Percentiles rank a stretch among this genome's conserved stretches.
These are phyloP conservation scores for Hypoxylon perforatum DNA, from an alignment of 495 filamentous ascomycete species.

Conservation along the genomic window DNA sequence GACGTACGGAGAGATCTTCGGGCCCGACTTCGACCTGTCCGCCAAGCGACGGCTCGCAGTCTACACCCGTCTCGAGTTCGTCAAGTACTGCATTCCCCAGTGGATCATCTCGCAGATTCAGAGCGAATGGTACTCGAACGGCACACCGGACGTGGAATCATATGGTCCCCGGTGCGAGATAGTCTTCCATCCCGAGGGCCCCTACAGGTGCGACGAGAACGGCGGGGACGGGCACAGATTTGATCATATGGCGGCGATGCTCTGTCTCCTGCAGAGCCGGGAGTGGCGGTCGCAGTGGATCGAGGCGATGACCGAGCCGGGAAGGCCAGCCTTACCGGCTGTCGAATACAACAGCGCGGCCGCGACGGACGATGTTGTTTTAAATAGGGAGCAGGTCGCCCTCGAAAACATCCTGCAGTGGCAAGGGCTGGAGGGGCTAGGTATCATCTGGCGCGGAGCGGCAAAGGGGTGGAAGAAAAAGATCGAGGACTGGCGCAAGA, in stretches of 20 bases:
- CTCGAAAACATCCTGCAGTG: conserved; percentile 31
- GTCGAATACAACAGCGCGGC: no score
- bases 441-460: conserved; percentile 16
- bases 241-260: conserved; percentile 8
- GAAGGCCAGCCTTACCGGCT: no score
- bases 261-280: conserved; percentile 14
- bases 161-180: conserved; percentile 6
- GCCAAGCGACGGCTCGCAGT: conserved; percentile 18
- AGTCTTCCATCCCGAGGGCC: not conserved
- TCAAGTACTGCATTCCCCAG: conserved; percentile 53
- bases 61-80: conserved; percentile 48
- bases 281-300: conserved; percentile 7
- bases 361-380: not conserved
- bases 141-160: not conserved
- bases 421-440: conserved; percentile 22
- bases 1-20: conserved; percentile 56
- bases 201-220: not conserved
- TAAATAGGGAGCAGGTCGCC: conserved; percentile 18
- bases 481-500: conserved; percentile 22
- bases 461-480: conserved; percentile 10
- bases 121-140: no score
- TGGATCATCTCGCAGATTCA: no score
- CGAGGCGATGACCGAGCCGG: no score
- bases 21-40: conserved; percentile 31
- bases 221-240: not conserved